A percentile compares a stretch with the other conserved stretches of the same genome.
Conservation (phyloP, 345 rosid species). For the Citrus sinensis region DNA sequence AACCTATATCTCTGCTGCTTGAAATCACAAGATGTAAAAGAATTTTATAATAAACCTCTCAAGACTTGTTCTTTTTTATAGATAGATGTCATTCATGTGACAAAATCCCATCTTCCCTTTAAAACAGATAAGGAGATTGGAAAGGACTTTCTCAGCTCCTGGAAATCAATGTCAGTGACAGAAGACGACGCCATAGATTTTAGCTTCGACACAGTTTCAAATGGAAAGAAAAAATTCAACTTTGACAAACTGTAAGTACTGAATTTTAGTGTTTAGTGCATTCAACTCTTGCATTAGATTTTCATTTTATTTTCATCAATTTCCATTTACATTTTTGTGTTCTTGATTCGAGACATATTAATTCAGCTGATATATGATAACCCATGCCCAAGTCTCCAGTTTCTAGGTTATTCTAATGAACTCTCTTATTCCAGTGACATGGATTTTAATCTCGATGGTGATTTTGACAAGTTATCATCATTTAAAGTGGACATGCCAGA, state of each 20-base stretch:
- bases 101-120: constrained; percentile 12
- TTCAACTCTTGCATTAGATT: not conserved
- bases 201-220: constrained; percentile 47
- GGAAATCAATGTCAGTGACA: constrained; percentile 59
- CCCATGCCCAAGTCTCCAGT: not conserved
- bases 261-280: not conserved
- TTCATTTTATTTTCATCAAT: constrained; percentile 3
- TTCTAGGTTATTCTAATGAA: not conserved
- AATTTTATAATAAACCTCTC: not conserved
- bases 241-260: constrained; percentile 77
- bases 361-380: not conserved
- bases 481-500: constrained; percentile 78
- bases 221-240: constrained; percentile 58
- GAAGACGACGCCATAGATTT: constrained; percentile 72
- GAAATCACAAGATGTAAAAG: constrained; percentile 9
- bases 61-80: constrained; percentile 1
- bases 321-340: not conserved
- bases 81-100: constrained; percentile 6
- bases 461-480: constrained; percentile 68
- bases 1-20: constrained; percentile 2
- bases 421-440: constrained; percentile 51
- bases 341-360: not conserved
- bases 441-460: constrained; percentile 72
- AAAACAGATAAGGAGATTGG: constrained; percentile 71
- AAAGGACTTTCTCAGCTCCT: constrained; percentile 64